These are phyloP conservation scores for Candolleomyces efflorescens DNA, from an alignment of 768 basidiomycete genomes.

Conservation along the genomic window DNA sequence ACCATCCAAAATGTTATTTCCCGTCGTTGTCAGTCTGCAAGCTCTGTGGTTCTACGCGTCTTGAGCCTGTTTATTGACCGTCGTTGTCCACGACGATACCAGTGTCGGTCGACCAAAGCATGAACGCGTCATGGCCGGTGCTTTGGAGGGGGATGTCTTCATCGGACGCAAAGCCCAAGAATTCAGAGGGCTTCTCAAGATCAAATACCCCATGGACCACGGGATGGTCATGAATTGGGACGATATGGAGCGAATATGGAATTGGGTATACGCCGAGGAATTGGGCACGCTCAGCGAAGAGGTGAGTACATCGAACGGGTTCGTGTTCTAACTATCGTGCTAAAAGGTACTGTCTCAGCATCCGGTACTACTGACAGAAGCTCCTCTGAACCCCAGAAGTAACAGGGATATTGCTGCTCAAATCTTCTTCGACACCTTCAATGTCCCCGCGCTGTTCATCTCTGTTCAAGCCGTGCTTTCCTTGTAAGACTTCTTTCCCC, in stretches of 20 bases:
- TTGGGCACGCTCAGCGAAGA: constrained; percentile 95
- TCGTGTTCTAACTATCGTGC: not conserved
- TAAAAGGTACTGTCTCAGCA: constrained; percentile 51
- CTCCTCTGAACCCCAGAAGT: constrained; percentile 92
- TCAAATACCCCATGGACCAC: constrained; percentile 99
- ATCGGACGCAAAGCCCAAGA: constrained; percentile 96
- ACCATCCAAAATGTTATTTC: constrained; percentile 99
- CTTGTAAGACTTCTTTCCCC: constrained; percentile 50
- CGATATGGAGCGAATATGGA: constrained; percentile 99
- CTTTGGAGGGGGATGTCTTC: constrained; percentile 93
- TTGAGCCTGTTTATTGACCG: constrained; percentile 22
- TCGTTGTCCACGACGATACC: constrained; percentile 9
- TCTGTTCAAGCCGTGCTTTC: constrained; percentile 97
- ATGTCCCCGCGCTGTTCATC: constrained; percentile 94
- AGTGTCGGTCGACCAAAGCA: constrained; percentile 98
- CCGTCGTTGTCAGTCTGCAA: constrained; percentile 84
- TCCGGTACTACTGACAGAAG: constrained; percentile 95
- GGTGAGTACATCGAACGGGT: constrained; percentile 40
- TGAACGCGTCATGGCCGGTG: constrained; percentile 96
- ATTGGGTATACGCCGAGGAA: constrained; percentile 95
- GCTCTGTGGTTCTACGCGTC: constrained; percentile 19
- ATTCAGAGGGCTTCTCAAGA: constrained; percentile 91
- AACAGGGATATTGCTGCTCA: constrained; percentile 97
- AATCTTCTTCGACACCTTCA: constrained; percentile 99
- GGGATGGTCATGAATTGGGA: constrained; percentile 99